These are phyloP conservation scores for Boletus subparvulus DNA, from an alignment of 768 basidiomycete genomes.

Conservation along the genomic window DNA sequence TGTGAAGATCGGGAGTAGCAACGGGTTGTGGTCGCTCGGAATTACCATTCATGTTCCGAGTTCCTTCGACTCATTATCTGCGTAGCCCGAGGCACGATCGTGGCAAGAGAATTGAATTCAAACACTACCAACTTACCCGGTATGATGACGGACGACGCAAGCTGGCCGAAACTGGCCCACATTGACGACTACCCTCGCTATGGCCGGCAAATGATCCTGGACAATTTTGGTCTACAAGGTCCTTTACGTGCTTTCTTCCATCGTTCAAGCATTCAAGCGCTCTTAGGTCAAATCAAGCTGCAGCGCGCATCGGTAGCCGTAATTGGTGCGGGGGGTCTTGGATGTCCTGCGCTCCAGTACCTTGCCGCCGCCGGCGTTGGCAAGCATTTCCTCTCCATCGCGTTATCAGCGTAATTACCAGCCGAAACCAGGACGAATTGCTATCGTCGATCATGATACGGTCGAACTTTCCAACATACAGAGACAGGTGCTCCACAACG, in stretches of 20 bases:
- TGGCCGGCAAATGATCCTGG: constrained; percentile 95
- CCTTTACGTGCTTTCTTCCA: constrained; percentile 6
- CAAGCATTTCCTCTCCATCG: constrained; percentile 35
- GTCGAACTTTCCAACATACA: constrained; percentile 91
- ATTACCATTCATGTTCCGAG: background rate
- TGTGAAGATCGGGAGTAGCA: background rate
- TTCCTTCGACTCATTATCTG: background rate
- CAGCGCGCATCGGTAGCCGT: constrained; percentile 75
- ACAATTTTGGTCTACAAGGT: constrained; percentile 87
- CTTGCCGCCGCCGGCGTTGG: constrained; percentile 91
- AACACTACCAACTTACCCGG: background rate
- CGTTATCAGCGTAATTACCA: constrained; percentile 3
- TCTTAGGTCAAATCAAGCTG: constrained; percentile 79
- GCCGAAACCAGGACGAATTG: constrained; percentile 63
- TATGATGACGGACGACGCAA: constrained; percentile 11
- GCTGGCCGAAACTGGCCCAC: constrained; percentile 33
- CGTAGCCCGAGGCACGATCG: background rate
- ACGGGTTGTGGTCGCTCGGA: background rate
- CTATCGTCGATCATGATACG: constrained; percentile 84
- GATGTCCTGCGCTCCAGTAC: constrained; percentile 94
- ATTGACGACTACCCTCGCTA: constrained; percentile 82
- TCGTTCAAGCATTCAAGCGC: constrained; percentile 1
- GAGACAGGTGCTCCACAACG: constrained; percentile 87
- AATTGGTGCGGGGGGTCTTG: constrained; percentile 93
- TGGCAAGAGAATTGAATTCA: background rate